Evolutionary conservation across 1,284 basidiomycete species (phyloP), one percentile per base, ranked within the genome.

Genomic region (Marasmius fiardii): DNA sequence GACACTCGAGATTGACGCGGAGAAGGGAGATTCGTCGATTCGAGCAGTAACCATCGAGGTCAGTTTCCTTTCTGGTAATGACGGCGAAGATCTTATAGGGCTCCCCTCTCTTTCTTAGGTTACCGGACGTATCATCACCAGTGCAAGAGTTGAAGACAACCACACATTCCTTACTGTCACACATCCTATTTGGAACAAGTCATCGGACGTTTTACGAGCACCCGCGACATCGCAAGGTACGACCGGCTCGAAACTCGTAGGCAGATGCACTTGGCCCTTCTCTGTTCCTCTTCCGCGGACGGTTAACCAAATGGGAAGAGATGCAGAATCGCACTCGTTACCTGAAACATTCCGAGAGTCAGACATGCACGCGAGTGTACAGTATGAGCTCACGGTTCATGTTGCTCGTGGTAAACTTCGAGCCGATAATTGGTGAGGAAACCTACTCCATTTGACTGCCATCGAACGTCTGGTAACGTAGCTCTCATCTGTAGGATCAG

Each of bases 281-380:
- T 76, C 76, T 3, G 75, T 80, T 39, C 58, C 72, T 10, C 64
- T 79, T 37, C 73, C 77, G 5, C 67, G 69, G 52, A 68, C 70
- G 20, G 71, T 75, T 11, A 70, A 67, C 43, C 66, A n/a, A 28
- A 31, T 33, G 8, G 14, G 12, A n/a, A 16, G 67, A 18, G 61
- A 69, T 7, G 71, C 71, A 41, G 67, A 70, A 31, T 64, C 68
- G n/a, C 78, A 67, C 60, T 67, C 67, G 45, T 68, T 79, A 23
- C 78, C 78, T 5, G 77, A 79, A 59, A 78, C 78, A 0, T 78
- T 80, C 60, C 63, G 76, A 52, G 78, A 80, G 61, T 72, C 75
- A 3, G 72, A 74, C 51, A 74, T 73, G 8, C 61, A 63, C 54
- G 76, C 73, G 16, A 78, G 74, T 58, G 68, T 79, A 33, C 74